These are phyloP conservation scores for Colletotrichum chrysophilum DNA, from an alignment of 2,329 filamentous ascomycete genomes.

Conservation along the genomic window DNA sequence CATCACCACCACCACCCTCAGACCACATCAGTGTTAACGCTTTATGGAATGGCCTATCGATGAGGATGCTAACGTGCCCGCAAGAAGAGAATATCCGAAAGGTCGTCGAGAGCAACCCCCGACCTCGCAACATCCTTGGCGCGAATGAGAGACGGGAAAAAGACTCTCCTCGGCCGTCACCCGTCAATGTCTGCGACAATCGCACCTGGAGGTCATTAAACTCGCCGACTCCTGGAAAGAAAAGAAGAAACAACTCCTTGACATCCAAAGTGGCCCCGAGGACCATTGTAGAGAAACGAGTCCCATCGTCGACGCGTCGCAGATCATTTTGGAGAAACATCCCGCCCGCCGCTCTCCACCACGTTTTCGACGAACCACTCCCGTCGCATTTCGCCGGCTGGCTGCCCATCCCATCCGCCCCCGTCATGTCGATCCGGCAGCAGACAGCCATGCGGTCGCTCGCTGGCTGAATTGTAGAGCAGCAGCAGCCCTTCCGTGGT, in stretches of 20 bases:
- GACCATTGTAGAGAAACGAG: neutral
- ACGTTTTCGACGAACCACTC: neutral
- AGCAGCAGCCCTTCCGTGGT: neutral
- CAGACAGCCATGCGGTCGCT: slow-evolving; percentile 7
- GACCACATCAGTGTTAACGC: neutral
- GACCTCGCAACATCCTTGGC: neutral
- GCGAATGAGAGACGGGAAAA: neutral
- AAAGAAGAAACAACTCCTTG: neutral
- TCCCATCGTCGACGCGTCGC: neutral
- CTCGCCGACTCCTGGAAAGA: neutral
- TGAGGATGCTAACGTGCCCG: neutral
- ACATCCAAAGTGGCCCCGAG: neutral
- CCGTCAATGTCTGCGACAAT: neutral
- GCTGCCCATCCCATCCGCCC: neutral
- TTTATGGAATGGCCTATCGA: neutral
- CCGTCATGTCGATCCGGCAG: slow-evolving; percentile 17
- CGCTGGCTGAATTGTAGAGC: neutral
- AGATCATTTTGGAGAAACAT: slow-evolving; percentile 6
- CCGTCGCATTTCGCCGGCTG: neutral
- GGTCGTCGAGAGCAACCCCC: neutral
- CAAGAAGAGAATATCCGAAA: neutral
- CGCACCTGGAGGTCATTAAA: neutral
- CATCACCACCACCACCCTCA: neutral
- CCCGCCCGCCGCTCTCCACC: neutral
- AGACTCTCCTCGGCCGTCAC: neutral